Base-by-base conservation (phyloP, 768 basidiomycete species). In the Trametes sanguinea region DNA sequence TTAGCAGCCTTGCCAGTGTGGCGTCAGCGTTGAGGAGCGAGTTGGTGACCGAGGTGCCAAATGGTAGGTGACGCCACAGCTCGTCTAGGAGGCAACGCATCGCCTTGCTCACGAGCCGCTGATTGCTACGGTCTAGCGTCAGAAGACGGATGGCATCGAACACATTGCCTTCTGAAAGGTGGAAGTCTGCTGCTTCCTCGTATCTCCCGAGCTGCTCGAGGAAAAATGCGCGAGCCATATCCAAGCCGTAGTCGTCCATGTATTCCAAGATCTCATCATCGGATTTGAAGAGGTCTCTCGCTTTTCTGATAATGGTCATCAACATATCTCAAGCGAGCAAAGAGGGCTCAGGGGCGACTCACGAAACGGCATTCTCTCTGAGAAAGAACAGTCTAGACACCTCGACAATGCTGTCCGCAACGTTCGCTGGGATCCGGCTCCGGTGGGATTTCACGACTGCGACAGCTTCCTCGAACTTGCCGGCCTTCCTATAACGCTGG, bases 191-290 rank as follows among this genome's bases (percentile, higher is more conserved):
- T 0, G 86, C 86, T 37, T 87, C 83, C 1, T 64, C 55, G 47
- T 72, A 76, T 62, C 76, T 75, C 13, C 77, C 79, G 10, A 79
- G 74, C 4, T 73, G 71, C 32, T 76, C 75, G 11, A 86, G 73
- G 7, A 88, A 64, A 0, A 72, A 69, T 0, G 81, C 80, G 6
- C 76, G 82, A 6, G 82, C 79, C 11, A 76, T 61, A 64, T 85
- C 82, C 6, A 89, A 71, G 39, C 80, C 81, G 46, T 78, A 77
- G 4, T 83, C 78, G 56, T 86, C 81, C 16, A 85, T 75, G 60
- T 84, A 90, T 40, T 81, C 79, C n/a, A 86, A 63, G 17, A 77
- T 76, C 22, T 86, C 83, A 22, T 88, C 82, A 0, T 77, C 72
- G 0, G 78, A 74, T 0, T 74, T 62, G 60, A 90, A 90, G 27